Evolutionary conservation across 306 rosid genomes (phyloP).

Genomic region (Chamaecrista fasciculata): DNA sequence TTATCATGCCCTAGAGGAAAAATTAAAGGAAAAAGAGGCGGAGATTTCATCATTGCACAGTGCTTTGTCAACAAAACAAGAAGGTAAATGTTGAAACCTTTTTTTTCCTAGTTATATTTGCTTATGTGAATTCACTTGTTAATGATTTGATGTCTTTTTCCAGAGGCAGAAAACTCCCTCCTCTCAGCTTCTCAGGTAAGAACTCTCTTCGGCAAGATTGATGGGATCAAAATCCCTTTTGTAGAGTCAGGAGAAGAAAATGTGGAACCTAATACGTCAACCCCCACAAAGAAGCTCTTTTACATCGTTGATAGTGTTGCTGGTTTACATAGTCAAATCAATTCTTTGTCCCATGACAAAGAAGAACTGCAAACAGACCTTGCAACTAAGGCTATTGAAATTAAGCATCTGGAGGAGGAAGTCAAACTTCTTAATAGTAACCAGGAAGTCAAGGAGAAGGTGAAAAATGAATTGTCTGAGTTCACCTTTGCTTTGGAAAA

Average conservation of each 20-base stretch:
- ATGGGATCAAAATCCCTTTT: slow-evolving; percentile 42
- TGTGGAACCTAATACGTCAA: slow-evolving; percentile 42
- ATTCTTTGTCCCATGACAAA: slow-evolving; percentile 53
- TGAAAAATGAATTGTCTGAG: slow-evolving; percentile 62
- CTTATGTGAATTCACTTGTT: slow-evolving; percentile 29
- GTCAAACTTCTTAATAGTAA: slow-evolving; percentile 43
- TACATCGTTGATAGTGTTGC: slow-evolving; percentile 52
- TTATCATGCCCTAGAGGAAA: slow-evolving; percentile 50
- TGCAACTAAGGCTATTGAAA: slow-evolving; percentile 49
- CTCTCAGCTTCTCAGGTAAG: slow-evolving; percentile 66
- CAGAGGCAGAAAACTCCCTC: slow-evolving; percentile 54
- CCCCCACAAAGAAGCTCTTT: slow-evolving; percentile 66
- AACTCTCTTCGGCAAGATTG: slow-evolving; percentile 59
- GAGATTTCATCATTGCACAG: slow-evolving; percentile 60
- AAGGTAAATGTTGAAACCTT: slow-evolving; percentile 50
- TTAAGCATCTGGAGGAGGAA: slow-evolving; percentile 65
- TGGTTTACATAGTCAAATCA: slow-evolving; percentile 51
- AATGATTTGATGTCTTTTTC: slow-evolving; percentile 36
- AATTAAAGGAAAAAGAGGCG: slow-evolving; percentile 59
- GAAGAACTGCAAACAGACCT: slow-evolving; percentile 60
- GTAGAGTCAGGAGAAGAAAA: slow-evolving; percentile 47
- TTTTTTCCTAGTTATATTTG: slow-evolving; percentile 22
- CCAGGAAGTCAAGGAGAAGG: slow-evolving; percentile 52
- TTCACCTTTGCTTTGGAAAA: slow-evolving; percentile 53
- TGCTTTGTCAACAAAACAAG: slow-evolving; percentile 48